phyloP scores from a whole-genome alignment of 169 alveolate species.

The Neospora caninum region DNA sequence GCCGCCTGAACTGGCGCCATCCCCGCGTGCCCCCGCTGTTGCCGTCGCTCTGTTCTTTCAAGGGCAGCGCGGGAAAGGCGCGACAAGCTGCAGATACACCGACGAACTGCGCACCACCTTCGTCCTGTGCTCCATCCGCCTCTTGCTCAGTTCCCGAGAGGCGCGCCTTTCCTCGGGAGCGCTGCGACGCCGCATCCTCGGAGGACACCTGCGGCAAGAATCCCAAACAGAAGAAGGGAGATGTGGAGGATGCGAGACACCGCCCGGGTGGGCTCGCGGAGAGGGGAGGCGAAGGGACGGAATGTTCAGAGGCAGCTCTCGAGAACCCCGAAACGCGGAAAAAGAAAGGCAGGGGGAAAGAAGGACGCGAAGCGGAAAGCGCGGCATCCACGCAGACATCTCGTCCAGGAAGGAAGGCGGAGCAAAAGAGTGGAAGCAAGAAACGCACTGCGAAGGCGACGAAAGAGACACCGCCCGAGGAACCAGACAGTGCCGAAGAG shows the following conservation, averaged over 20 bases:
- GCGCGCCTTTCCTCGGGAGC: neutral
- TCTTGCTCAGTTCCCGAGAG: neutral
- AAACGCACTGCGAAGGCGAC: neutral
- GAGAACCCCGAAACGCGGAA: neutral
- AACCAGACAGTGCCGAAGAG: neutral
- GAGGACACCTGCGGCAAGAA: too few relatives aligned
- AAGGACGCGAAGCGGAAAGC: neutral
- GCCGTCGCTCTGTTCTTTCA: neutral
- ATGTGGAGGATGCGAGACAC: neutral
- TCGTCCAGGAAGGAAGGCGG: neutral
- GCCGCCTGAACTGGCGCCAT: conserved; percentile 12
- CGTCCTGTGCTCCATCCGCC: neutral
- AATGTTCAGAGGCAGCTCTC: neutral
- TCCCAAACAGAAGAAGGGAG: neutral
- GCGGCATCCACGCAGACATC: neutral
- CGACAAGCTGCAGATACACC: neutral
- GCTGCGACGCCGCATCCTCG: neutral
- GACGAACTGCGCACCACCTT: too few relatives aligned
- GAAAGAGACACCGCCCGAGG: neutral
- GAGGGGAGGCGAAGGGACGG: neutral
- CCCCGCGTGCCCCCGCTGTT: conserved; percentile 17
- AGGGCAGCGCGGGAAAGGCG: neutral
- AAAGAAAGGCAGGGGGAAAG: neutral
- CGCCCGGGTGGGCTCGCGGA: neutral
- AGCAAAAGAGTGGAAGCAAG: neutral